Evolutionary conservation across 2,329 filamentous ascomycete species (phyloP).

Genomic region (Phialemoniopsis sp.): DNA sequence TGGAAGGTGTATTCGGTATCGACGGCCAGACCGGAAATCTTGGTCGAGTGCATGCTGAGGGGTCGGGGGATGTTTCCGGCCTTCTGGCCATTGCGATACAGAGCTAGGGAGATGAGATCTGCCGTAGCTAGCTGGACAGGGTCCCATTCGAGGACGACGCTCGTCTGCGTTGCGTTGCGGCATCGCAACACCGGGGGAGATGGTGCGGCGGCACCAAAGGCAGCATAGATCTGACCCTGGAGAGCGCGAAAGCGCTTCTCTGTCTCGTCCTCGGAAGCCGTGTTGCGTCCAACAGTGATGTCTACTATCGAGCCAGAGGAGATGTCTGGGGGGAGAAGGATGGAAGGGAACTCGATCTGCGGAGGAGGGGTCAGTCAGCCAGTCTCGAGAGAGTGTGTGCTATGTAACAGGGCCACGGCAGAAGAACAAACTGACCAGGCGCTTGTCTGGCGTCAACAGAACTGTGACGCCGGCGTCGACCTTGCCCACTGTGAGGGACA

Average conservation of each 20-base stretch:
- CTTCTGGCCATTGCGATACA: conserved; percentile 96
- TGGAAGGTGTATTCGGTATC: conserved; percentile 97
- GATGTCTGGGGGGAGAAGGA: conserved; percentile 92
- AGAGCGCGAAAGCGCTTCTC: conserved; percentile 75
- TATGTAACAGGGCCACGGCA: not conserved
- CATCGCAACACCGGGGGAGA: conserved; percentile 76
- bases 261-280: conserved; percentile 69
- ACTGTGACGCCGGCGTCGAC: conserved; percentile 98
- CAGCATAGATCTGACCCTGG: conserved; percentile 83
- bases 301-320: conserved; percentile 96
- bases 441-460: conserved; percentile 92
- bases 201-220: conserved; percentile 80
- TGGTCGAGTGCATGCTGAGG: conserved; percentile 85
- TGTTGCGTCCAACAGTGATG: conserved; percentile 90
- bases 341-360: conserved; percentile 97
- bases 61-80: conserved; percentile 91
- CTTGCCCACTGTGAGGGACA: conserved; percentile 97
- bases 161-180: conserved; percentile 97
- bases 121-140: conserved; percentile 90
- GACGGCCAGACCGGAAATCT: conserved; percentile 93
- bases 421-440: conserved; percentile 65
- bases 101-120: conserved; percentile 79
- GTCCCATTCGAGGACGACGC: conserved; percentile 96
- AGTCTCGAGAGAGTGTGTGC: too few species aligned
- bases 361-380: conserved; percentile 2